Evolutionary conservation across 352 stramenopile species (phyloP).

Genomic region (Globisporangium orthogonon): DNA sequence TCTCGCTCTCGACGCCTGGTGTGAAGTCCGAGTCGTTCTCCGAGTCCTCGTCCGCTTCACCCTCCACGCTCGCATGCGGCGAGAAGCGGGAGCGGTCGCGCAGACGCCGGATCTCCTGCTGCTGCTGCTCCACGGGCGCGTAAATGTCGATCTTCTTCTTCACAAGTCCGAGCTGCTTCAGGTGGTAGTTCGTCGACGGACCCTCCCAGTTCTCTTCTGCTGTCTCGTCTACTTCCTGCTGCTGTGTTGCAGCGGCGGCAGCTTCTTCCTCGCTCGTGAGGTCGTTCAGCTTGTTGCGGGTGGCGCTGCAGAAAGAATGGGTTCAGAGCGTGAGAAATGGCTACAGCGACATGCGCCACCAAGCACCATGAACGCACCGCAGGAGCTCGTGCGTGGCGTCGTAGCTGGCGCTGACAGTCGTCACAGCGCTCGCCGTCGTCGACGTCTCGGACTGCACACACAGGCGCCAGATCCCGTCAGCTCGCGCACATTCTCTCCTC

Average conservation of each 20-base stretch:
- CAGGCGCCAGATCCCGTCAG: neutral
- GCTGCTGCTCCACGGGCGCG: slow-evolving; percentile 50
- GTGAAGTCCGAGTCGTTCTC: slow-evolving; percentile 61
- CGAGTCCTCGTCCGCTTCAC: slow-evolving; percentile 45
- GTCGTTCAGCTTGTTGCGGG: slow-evolving; percentile 28
- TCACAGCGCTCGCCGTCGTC: slow-evolving; percentile 1
- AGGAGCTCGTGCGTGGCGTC: slow-evolving; percentile 26
- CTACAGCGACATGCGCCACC: neutral
- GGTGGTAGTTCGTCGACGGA: slow-evolving; percentile 69
- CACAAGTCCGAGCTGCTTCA: slow-evolving; percentile 65
- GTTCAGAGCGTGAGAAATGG: neutral
- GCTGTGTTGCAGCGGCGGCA: neutral
- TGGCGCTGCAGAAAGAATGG: slow-evolving; percentile 14
- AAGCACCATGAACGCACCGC: slow-evolving; percentile 13
- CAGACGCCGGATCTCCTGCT: slow-evolving; percentile 54
- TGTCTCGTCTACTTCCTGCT: slow-evolving; percentile 6
- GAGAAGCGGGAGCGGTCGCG: slow-evolving; percentile 53
- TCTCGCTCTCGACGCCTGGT: slow-evolving; percentile 24
- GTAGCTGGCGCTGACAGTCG: slow-evolving; percentile 9
- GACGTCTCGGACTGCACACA: neutral
- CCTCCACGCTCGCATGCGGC: slow-evolving; percentile 22
- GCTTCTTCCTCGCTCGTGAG: slow-evolving; percentile 17
- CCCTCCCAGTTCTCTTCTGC: slow-evolving; percentile 31
- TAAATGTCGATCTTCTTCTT: slow-evolving; percentile 82
- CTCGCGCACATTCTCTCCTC: neutral